Base-by-base conservation (phyloP, 495 filamentous ascomycete genomes). In the Penicillium desertorum region DNA sequence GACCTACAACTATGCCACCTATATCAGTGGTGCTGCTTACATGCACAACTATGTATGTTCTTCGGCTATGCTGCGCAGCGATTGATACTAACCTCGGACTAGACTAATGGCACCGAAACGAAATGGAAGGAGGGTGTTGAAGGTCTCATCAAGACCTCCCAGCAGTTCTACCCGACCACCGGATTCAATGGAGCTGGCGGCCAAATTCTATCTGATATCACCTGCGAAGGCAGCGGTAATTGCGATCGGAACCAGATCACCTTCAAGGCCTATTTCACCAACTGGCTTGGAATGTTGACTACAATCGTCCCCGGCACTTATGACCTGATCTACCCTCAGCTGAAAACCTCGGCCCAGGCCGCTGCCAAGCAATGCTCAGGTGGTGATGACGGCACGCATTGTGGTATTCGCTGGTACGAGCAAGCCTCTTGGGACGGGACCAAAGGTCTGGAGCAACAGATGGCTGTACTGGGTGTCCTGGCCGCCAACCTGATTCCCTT, bases 1-100 rank as follows among this genome's bases (percentile, higher is more conserved):
- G 86, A 82, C 83, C 1, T 92, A 92, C 72, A 89, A 88, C 68
- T 81, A 87, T 36, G 90, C 83, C 43, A 86, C 88, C 16, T 90
- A 83, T 66, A 76, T 92, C 43, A 82, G 82, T 54, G 90, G 90
- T 12, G 82, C 87, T 5, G 87, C 87, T 17, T 82, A 84, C 64
- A 91, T 93, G 88, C 89, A 87, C 75, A 91, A 92, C 65, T 66
- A 83, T 57, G 83, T 84, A 74, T 52, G 76, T 60, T 22, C 20
- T 37, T 20, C 19, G 16, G 32, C 48, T 29, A 4, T 16, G 17
- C 9, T 36, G 10, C 17, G 8, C 23, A 20, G 37, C 9, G 16
- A 2, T 51, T 17, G 17, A 47, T 42, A 56, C 57, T 68, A 44
- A 64, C 59, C 8, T 39, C 8, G 58, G 65, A 30, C 61, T 68